Base-by-base conservation (phyloP, 139 green algal species). In the Volvox africanus region DNA sequence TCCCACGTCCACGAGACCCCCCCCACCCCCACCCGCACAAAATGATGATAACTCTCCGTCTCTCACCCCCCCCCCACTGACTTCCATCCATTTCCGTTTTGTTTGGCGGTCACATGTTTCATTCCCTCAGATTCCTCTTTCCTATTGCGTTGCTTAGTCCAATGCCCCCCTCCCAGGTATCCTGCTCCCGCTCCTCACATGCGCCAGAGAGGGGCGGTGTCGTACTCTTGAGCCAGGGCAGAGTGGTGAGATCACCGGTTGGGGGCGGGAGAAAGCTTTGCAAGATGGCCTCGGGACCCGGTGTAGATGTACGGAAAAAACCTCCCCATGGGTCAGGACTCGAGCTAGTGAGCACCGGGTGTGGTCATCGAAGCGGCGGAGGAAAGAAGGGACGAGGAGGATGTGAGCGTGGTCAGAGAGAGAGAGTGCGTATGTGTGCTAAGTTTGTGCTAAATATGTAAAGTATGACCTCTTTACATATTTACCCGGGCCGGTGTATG, bases 191-290 rank as follows among this genome's bases (percentile, higher is more conserved):
- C 21, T 24, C 9, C 80, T 71, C 67, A 88, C 85, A 62, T 30
- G 85, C 36, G 33, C 78, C 78, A 20, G 78, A 67, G 19, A 91
- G 76, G 19, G 87, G 87, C 75, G 87, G 87, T 28, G 87, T 91
- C 3, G 76, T 19, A 75, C 87, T 91, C 24, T 86, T 79, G 50
- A 91, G 87, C 87, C 87, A 91, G 37, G 87, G 73, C 87, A 91
- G 55, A 13, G 87, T 50, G 85, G 77, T 89, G 2, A 82, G 14
- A 68, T 89, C 85, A 0, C 22, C n/a, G 2, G 86, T 24, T 12
- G 32, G 6, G 0, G 33, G 37, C 33, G 76, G 76, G 76, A 86
- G 32, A 44, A 86, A 75, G 61, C 36, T 28, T 33, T 91, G 87
- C 76, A 91, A 75, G 71, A 91, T 65, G 11, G 87, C 87, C 76